A percentile compares a stretch with the other conserved stretches of the same genome.
These are phyloP conservation scores for Nannochloropsis salina DNA, from an alignment of 108 stramenopile species.

Conservation along the genomic window DNA sequence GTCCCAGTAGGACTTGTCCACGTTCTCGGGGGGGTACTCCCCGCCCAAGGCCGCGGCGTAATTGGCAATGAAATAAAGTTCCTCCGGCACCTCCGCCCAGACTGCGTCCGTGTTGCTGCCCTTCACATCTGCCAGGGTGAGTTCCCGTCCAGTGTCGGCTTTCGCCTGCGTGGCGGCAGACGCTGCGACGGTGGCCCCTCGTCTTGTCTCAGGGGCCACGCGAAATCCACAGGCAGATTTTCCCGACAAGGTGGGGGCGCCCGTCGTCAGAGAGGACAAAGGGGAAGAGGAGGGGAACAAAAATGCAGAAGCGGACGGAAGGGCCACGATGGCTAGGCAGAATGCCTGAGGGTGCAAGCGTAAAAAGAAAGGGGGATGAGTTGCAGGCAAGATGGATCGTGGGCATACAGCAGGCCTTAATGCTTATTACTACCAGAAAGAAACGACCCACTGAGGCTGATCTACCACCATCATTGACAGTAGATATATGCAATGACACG, in stretches of 20 bases:
- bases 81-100: neutral
- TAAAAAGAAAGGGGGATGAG: too few relatives aligned
- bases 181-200: neutral
- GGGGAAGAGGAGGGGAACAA: constrained; percentile 1
- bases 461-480: too few relatives aligned
- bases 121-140: neutral
- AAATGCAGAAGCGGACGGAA: neutral
- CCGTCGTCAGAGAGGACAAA: neutral
- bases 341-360: neutral
- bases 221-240: constrained; percentile 1
- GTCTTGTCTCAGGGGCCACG: constrained; percentile 2
- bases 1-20: neutral
- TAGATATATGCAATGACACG: too few relatives aligned
- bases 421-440: too few relatives aligned
- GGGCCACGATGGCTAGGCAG: constrained; percentile 8
- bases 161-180: neutral
- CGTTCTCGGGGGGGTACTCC: constrained; percentile 6
- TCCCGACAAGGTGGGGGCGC: neutral
- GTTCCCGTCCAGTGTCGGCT: neutral
- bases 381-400: too few relatives aligned
- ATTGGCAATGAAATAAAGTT: constrained; percentile 15
- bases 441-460: too few relatives aligned
- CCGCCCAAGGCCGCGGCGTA: neutral
- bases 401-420: too few relatives aligned
- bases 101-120: constrained; percentile 7